Evolutionary conservation across 2,329 filamentous ascomycete genomes (phyloP).

Genomic region (Hirsutella rhossiliensis): DNA sequence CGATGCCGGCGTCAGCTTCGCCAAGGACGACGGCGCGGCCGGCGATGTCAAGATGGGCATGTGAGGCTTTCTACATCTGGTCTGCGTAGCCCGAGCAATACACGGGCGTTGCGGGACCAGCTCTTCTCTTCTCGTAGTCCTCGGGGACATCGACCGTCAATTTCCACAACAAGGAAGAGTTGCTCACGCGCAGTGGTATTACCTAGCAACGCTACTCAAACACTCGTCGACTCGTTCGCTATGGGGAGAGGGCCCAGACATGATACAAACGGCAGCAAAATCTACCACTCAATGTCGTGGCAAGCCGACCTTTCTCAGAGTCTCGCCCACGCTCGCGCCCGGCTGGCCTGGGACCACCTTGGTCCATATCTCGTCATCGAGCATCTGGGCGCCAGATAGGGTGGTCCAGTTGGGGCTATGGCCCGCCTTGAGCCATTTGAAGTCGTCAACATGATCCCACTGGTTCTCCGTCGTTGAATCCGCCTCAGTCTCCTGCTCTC

Average conservation of each 20-base stretch:
- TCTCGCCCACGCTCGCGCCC: conserved; percentile 50
- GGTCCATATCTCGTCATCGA: conserved; percentile 56
- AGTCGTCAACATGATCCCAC: conserved; percentile 90
- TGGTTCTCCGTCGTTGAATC: conserved; percentile 42
- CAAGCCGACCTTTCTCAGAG: conserved; percentile 42
- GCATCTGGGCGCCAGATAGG: conserved; percentile 45
- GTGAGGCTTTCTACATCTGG: conserved; percentile 8
- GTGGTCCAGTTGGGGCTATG: conserved; percentile 81
- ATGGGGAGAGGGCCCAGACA: no score
- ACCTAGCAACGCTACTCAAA: no score
- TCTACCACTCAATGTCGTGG: conserved; percentile 4
- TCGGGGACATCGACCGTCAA: no score
- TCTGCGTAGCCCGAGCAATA: not conserved
- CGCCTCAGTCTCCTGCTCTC: conserved; percentile 13
- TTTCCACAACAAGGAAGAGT: no score
- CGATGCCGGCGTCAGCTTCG: conserved; percentile 27
- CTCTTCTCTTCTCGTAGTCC: no score
- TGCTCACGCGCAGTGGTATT: no score
- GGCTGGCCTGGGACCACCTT: conserved; percentile 53
- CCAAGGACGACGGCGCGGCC: conserved; percentile 14
- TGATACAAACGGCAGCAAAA: no score
- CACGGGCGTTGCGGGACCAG: no score
- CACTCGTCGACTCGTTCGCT: no score
- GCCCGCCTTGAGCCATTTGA: conserved; percentile 87
- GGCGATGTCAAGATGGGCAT: conserved; percentile 29